Conservation (phyloP, 1,284 basidiomycete genomes). For the Ceratobasidium sp. region DNA sequence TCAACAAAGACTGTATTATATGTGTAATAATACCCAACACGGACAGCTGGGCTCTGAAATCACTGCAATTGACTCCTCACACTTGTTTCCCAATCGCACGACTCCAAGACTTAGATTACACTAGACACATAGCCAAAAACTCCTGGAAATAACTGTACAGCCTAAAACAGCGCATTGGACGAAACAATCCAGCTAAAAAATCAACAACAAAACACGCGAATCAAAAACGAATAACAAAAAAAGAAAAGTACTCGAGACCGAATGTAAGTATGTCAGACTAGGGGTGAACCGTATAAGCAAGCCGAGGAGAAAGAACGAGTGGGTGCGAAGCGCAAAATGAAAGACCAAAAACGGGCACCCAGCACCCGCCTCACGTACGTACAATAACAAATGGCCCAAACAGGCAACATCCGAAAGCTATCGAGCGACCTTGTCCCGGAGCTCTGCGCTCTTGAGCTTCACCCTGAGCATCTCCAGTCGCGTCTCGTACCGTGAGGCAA, state of each 20-base stretch:
- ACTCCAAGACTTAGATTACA: conserved; percentile 13
- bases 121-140: conserved; percentile 24
- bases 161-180: conserved; percentile 27
- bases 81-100: background rate
- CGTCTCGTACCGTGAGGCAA: conserved; percentile 34
- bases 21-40: conserved; percentile 2
- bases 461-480: conserved; percentile 38
- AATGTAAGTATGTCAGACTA: no score
- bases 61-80: background rate
- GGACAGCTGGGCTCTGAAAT: background rate
- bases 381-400: conserved; percentile 1
- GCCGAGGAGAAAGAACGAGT: conserved; percentile 1
- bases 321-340: conserved; percentile 3
- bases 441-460: conserved; percentile 39
- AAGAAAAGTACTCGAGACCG: no score
- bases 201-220: conserved; percentile 16
- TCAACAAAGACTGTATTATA: conserved; percentile 15
- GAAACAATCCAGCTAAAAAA: conserved; percentile 19
- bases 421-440: conserved; percentile 38
- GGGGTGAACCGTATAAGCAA: background rate
- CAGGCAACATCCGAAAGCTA: background rate
- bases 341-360: conserved; percentile 32
- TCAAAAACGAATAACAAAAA: conserved; percentile 25
- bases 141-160: conserved; percentile 35
- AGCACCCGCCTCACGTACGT: conserved; percentile 30